Evolutionary conservation across 305 asterid genomes (phyloP), one percentile per base, ranked within the genome.

Genomic region (Vinca major): DNA sequence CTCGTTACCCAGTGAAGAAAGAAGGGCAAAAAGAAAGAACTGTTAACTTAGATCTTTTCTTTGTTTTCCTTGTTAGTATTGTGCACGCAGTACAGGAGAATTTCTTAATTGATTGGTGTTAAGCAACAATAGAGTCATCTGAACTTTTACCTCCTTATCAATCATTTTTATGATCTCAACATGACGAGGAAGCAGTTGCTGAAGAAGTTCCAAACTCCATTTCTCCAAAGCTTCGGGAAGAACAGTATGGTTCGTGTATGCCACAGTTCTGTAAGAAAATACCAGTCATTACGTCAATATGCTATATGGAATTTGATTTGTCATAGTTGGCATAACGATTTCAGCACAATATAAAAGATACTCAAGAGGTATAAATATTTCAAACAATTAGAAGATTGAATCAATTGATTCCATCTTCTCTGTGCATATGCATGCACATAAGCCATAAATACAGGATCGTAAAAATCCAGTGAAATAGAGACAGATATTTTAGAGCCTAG

Each of bases 171-270:
- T 86, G 77, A 86, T 86, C 69, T 86, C 86, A 80, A 86, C 78
- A 21, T 86, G 92, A 20, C 92, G 84, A 69, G 92, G 92, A 56
- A 86, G 88, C 71, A 86, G 80, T 73, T 84, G 76, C 65, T 74
- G 68, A 20, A 86, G 85, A 69, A 84, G 86, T 69, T 80, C 54
- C 66, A 79, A 75, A 75, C 82, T 79, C 89, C 89, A 84, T 71
- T 84, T 86, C 89, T 86, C 88, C 54, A 84, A 75, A 64, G 89
- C 92, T 82, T 86, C 88, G 3, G 92, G 92, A 53, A 84, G 82
- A 77, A 86, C 92, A 39, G 92, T 84, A 76, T 86, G 88, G 76
- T 84, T 86, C 43, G 88, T 86, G 75, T 84, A 86, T 39, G 89
- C 86, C 61, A 86, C 85, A 65, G 88, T 83, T 81, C 88, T 86